Conservation (phyloP, 176 grass and related monocot genomes). For the Aegilops umbellulata region DNA sequence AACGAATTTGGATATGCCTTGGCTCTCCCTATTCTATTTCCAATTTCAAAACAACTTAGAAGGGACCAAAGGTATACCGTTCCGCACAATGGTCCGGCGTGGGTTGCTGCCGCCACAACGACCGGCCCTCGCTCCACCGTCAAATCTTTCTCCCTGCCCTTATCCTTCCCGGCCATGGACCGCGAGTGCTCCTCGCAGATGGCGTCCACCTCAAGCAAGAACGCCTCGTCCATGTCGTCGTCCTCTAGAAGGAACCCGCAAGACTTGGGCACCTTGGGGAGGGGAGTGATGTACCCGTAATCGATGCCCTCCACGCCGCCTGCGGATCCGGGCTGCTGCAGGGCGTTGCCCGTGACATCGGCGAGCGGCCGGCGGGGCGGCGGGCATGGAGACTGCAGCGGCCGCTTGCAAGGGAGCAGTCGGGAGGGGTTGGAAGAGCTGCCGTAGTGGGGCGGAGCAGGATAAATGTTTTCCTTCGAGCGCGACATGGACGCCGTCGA, state of each 20-base stretch:
- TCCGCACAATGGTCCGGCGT: background rate
- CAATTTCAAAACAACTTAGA: constrained; percentile 13
- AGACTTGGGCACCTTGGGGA: constrained; percentile 25
- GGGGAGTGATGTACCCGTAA: constrained; percentile 30
- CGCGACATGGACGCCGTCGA: constrained; percentile 29
- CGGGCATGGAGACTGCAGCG: constrained; percentile 36
- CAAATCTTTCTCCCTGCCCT: constrained; percentile 10
- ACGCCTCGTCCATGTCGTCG: constrained; percentile 66
- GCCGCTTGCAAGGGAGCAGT: constrained; percentile 43
- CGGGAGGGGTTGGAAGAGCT: constrained; percentile 4
- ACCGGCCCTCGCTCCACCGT: background rate
- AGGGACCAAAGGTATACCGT: constrained; percentile 20
- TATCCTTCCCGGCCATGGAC: constrained; percentile 28
- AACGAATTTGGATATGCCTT: background rate
- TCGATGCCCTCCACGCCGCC: background rate
- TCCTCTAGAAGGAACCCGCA: constrained; percentile 31
- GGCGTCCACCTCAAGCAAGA: constrained; percentile 77
- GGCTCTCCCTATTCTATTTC: background rate
- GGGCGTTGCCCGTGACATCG: constrained; percentile 25
- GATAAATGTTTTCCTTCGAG: constrained; percentile 38
- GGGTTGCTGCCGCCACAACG: background rate
- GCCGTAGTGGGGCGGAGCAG: background rate
- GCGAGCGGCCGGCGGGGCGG: constrained; percentile 35
- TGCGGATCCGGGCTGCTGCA: constrained; percentile 20
- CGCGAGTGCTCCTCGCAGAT: constrained; percentile 64